Conservation (phyloP, 768 basidiomycete species). For the Mycena albidolilacea region DNA sequence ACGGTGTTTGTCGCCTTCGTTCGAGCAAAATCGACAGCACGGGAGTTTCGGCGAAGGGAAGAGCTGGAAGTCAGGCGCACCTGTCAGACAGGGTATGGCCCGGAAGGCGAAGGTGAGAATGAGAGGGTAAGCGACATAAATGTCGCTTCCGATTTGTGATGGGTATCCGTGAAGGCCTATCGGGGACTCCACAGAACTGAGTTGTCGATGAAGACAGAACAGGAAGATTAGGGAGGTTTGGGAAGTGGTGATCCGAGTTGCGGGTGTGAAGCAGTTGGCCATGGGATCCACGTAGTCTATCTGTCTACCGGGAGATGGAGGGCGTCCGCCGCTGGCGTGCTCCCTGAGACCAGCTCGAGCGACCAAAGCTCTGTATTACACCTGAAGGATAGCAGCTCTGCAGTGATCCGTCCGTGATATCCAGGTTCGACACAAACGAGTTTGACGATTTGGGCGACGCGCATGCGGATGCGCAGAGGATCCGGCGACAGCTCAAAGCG, state of each 20-base stretch:
- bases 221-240: background rate
- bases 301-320: slow-evolving; percentile 6
- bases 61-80: background rate
- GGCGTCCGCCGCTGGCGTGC: background rate
- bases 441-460: slow-evolving; percentile 15
- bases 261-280: background rate
- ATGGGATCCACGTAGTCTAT: background rate
- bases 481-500: slow-evolving; percentile 26
- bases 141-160: slow-evolving; percentile 20
- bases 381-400: background rate
- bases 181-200: slow-evolving; percentile 1
- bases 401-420: background rate
- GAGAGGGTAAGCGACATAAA: slow-evolving; percentile 1
- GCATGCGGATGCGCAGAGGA: background rate
- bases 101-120: background rate
- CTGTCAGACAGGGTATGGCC: slow-evolving; percentile 6
- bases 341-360: background rate
- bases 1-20: slow-evolving; percentile 19
- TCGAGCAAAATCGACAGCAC: slow-evolving; percentile 18
- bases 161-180: background rate
- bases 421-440: background rate
- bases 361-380: background rate
- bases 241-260: no score
- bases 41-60: slow-evolving; percentile 21
- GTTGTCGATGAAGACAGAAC: background rate